Base-by-base conservation (phyloP, 1,284 basidiomycete species). In the Erythrobasidium hasegawianum region DNA sequence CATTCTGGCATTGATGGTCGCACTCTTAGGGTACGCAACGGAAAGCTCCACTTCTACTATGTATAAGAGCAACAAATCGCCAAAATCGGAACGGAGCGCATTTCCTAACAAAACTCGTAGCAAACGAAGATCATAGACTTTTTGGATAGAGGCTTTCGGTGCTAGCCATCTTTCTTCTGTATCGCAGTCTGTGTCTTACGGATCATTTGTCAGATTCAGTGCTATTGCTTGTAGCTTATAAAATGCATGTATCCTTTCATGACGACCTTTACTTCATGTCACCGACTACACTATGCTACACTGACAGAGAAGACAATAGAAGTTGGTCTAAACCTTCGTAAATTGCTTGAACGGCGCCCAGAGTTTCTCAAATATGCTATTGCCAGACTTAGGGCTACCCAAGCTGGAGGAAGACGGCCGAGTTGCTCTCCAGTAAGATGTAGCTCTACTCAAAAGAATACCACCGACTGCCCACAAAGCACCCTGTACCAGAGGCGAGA, bases 401-500 rank as follows among this genome's bases (percentile, higher is more conserved):
- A 20, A 1, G 16, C 52, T 54, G 39, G 22, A 11, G 7, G 33
- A 13, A 7, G 43, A n/a, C 43, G 43, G 53, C n/a, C 18, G 40
- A 33, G 14, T 20, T 56, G 54, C 61, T 22, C 33, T 50, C 53
- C 54, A 64, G 26, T 53, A 39, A 33, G 61, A 14, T 33, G 22
- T 56, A 22, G 39, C 33, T 16, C 52, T 55, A 33, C 54, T 65
- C n/a, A 57, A 38, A 10, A 65, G 16, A 7, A 65, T 57, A 20
- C 62, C 62, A 7, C 62, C 62, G 5, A 58, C 29, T 13, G 62
- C 62, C 62, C 62, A 65, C 4, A 65, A 47, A 9, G 62, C 62
- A 29, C 62, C 62, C 40, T 65, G 62, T 38, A 65, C 56, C 1
- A 65, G 56, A 27, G 62, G 62, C 45, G 62, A 65, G 33, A 65